Conservation (phyloP, 2,329 filamentous ascomycete genomes). For the Geosmithia morbida region DNA sequence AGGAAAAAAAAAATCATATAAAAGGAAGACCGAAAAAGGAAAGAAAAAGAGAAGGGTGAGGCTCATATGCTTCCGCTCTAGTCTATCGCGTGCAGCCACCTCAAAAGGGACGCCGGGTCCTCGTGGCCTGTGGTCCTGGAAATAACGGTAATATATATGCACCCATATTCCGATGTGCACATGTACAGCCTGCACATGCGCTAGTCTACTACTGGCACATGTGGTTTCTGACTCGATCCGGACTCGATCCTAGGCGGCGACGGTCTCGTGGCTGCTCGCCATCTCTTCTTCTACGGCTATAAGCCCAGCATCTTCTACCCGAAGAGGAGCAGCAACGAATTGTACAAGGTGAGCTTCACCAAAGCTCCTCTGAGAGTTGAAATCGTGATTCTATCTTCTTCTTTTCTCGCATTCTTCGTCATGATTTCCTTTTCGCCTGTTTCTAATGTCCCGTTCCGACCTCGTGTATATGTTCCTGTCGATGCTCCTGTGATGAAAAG, state of each 20-base stretch:
- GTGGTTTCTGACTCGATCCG: neutral
- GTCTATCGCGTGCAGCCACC: slow-evolving; percentile 77
- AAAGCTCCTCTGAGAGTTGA: neutral
- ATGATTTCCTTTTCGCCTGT: too few relatives aligned
- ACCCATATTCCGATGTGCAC: too few relatives aligned
- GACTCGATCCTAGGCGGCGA: slow-evolving; percentile 60
- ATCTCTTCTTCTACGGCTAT: slow-evolving; percentile 87
- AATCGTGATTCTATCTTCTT: neutral
- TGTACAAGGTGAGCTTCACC: slow-evolving; percentile 54
- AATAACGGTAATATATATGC: slow-evolving; percentile 61
- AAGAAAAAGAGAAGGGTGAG: too few relatives aligned
- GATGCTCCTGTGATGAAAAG: too few relatives aligned
- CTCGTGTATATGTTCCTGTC: too few relatives aligned
- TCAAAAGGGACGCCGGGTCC: slow-evolving; percentile 52
- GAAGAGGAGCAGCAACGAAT: slow-evolving; percentile 77
- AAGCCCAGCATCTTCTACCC: slow-evolving; percentile 82
- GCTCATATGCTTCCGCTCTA: slow-evolving; percentile 15
- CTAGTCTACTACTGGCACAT: neutral
- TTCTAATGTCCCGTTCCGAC: too few relatives aligned
- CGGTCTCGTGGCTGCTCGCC: slow-evolving; percentile 83
- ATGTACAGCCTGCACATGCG: too few relatives aligned
- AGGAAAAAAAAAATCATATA: too few relatives aligned
- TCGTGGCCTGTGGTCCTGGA: slow-evolving; percentile 83
- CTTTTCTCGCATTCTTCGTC: too few relatives aligned
- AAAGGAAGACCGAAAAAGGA: too few relatives aligned